Base-by-base conservation (phyloP, 768 basidiomycete species). In the Boletus vinaceobasis region DNA sequence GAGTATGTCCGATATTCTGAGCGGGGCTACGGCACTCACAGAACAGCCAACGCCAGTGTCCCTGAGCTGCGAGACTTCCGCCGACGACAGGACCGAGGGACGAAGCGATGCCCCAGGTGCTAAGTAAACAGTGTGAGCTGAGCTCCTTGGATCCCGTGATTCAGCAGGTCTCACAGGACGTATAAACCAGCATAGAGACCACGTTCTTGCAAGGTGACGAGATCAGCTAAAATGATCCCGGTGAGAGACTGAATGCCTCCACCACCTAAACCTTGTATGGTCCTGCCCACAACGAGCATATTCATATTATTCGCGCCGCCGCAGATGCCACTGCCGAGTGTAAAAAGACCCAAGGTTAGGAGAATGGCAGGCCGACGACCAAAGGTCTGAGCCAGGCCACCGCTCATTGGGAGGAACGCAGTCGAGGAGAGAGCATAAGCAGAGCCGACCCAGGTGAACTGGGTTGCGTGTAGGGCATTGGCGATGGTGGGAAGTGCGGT, bases 151-250 rank as follows among this genome's bases (percentile, higher is more conserved):
- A 14, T 13, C 14, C 5, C 21, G 32, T 23, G 15, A 23, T 48
- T 15, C 11, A 44, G 17, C 13, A 38, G 6, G 2, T n/a, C 37
- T 38, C n/a, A 38, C 37, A 38, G 37, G n/a, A 17, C 37, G 15
- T n/a, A 65, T 17, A 80, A 48, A 8, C 73, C 75, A 4, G 64
- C 59, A 55, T 71, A 77, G 1, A 57, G 35, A 4, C 80, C 80
- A 7, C 81, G 72, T 42, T 80, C 77, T 13, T 64, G 42, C 8
- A 83, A 67, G 4, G 78, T 71, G 13, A 81, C 76, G 3, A 83
- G 61, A 55, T 83, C 80, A 14, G 72, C 65, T 5, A 79, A 48
- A 39, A 82, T 67, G 40, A 81, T 79, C 7, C 73, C 71, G 3
- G 68, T 64, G 8, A 75, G 56, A 9, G 74, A 63, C 21, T 71